Evolutionary conservation across 2,329 filamentous ascomycete genomes (phyloP), one percentile per base, ranked within the genome.

Genomic region (Bipolaris oryzae): DNA sequence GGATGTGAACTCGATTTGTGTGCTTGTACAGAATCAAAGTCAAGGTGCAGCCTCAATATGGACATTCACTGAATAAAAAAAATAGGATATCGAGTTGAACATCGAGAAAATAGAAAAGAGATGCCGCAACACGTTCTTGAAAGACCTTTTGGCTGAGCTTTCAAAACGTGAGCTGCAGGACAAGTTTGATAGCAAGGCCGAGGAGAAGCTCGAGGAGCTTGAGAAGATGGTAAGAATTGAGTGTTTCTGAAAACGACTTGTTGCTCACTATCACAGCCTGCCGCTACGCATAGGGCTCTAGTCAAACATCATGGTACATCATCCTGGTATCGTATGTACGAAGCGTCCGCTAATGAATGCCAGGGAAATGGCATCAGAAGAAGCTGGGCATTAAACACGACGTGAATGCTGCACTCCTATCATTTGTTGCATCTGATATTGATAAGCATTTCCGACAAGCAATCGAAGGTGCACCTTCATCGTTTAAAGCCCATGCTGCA

Each of bases 361-460:
- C 5, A 60, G 53, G 53, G 10, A 46, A 16, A 9, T 55, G 51
- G 6, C 7, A n/a, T 15, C 50, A 60, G 13, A 62, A 62, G 43
- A 62, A 55, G 28, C 28, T 50, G 1, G 11, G 11, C 10, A 35
- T 59, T 18, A 11, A 57, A 3, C 5, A 37, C 7, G 43, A 62
- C 11, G 37, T 47, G 43, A 60, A 62, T 13, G 47, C 44, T 18
- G 43, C 47, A 3, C 34, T 62, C 3, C 9, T 62, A 7, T 35
- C 42, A 6, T 41, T 47, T 5, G 28, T 35, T 0, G 35, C 7
- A 13, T 7, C 28, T 2, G 1, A 7, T 2, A 59, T 59, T 1
- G 50, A 56, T 13, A n/a, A n/a, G 11, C 38, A 43, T 2, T 61
- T 61, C 28, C 49, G 49, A 3, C 9, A 3, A 3, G 20, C 38